These are phyloP conservation scores for Quercus rubra DNA, from an alignment of 306 rosid genomes.

Conservation along the genomic window DNA sequence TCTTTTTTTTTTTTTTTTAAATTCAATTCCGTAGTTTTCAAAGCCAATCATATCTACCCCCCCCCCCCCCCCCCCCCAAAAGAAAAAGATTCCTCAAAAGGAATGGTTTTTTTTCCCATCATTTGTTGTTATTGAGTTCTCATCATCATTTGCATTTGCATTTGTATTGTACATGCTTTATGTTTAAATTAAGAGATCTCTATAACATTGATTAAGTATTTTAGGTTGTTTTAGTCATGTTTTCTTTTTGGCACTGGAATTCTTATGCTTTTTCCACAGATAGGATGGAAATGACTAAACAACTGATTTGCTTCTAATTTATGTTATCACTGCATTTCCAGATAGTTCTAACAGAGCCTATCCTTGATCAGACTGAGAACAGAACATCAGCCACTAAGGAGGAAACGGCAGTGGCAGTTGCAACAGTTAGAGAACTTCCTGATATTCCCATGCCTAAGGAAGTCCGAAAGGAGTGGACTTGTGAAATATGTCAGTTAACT, in stretches of 20 bases:
- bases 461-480: constrained; percentile 47
- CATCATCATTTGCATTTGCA: background rate
- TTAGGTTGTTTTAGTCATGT: background rate
- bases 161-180: background rate
- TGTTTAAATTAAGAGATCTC: background rate
- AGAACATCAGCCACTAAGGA: background rate
- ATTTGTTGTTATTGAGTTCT: too few relatives aligned
- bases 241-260: background rate
- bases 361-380: constrained; percentile 10
- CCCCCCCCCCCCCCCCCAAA: too few relatives aligned
- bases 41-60: too few relatives aligned
- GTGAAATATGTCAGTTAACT: constrained; percentile 41
- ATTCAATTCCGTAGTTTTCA: too few relatives aligned
- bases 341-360: constrained; percentile 5
- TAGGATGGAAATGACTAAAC: background rate
- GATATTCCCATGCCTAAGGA: constrained; percentile 8
- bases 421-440: constrained; percentile 17
- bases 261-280: background rate
- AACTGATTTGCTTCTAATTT: background rate
- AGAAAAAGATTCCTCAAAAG: background rate
- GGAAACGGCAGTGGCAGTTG: background rate
- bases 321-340: constrained; percentile 20
- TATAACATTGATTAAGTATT: background rate
- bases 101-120: too few relatives aligned
- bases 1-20: too few relatives aligned